Evolutionary conservation across 148 eudicot species (phyloP).

Genomic region (Pouteria glomerata): DNA sequence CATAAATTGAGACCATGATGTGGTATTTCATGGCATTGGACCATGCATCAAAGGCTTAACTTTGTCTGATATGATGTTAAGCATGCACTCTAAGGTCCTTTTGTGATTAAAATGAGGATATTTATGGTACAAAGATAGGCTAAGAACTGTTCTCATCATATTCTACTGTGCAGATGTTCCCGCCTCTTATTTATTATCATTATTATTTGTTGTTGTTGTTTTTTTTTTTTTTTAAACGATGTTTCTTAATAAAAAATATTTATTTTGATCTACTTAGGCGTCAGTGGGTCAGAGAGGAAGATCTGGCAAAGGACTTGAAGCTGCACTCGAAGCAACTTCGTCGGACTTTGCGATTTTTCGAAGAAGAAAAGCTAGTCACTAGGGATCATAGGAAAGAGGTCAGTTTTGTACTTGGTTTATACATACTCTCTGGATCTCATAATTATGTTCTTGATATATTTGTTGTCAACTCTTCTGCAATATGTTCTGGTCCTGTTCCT

Average conservation of each 20-base stretch:
- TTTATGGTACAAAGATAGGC: background rate
- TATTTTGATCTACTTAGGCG: slow-evolving; percentile 37
- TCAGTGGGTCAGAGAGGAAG: slow-evolving; percentile 97
- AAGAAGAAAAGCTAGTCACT: slow-evolving; percentile 90
- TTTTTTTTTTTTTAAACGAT: background rate
- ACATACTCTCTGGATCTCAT: background rate
- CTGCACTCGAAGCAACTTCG: slow-evolving; percentile 93
- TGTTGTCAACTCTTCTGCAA: background rate
- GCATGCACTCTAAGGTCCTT: background rate
- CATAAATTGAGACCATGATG: background rate
- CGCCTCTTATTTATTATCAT: too few species aligned
- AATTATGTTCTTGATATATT: background rate
- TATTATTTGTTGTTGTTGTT: too few species aligned
- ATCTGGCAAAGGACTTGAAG: slow-evolving; percentile 89
- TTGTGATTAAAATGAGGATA: background rate
- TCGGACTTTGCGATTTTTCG: slow-evolving; percentile 84
- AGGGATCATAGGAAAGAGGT: slow-evolving; percentile 98
- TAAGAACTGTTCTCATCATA: background rate
- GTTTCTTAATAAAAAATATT: background rate
- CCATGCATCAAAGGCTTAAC: too few species aligned
- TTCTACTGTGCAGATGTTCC: background rate
- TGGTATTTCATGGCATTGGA: background rate
- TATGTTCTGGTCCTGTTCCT: background rate
- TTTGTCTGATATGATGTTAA: background rate
- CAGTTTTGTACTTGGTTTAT: slow-evolving; percentile 10